phyloP scores from a whole-genome alignment of 2,329 filamentous ascomycete genomes.

The Botrytis tulipae region DNA sequence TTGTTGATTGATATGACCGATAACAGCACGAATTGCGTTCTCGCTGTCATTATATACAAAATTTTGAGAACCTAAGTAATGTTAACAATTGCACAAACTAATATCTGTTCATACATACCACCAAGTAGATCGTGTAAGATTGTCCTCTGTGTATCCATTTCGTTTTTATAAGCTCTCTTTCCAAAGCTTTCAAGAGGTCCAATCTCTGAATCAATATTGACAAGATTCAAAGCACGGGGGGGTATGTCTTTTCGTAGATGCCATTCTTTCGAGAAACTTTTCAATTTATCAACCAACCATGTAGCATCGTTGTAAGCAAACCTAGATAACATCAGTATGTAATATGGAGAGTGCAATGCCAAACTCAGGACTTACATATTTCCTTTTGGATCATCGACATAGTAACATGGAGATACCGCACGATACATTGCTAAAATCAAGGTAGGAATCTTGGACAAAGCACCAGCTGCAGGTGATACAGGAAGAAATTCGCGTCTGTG shows the following conservation, averaged over 20 bases:
- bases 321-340: slow-evolving; percentile 41
- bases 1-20: slow-evolving; percentile 52
- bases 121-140: slow-evolving; percentile 61
- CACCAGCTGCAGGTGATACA: slow-evolving; percentile 65
- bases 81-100: slow-evolving; percentile 10
- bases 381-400: slow-evolving; percentile 59
- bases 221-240: slow-evolving; percentile 50
- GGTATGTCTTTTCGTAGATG: slow-evolving; percentile 53
- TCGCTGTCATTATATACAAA: slow-evolving; percentile 57
- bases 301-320: slow-evolving; percentile 66
- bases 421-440: slow-evolving; percentile 76
- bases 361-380: slow-evolving; percentile 55
- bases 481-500: slow-evolving; percentile 44
- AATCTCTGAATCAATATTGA: slow-evolving; percentile 59
- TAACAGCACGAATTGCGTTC: slow-evolving; percentile 52
- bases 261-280: slow-evolving; percentile 51
- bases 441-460: slow-evolving; percentile 69
- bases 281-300: slow-evolving; percentile 59
- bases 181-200: slow-evolving; percentile 59
- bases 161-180: slow-evolving; percentile 58
- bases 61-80: slow-evolving; percentile 50
- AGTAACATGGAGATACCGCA: slow-evolving; percentile 72
- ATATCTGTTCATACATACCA: slow-evolving; percentile 38
- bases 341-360: not conserved
- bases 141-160: slow-evolving; percentile 60